Evolutionary conservation across 768 basidiomycete species (phyloP).

Genomic region (Zangia roseola): DNA sequence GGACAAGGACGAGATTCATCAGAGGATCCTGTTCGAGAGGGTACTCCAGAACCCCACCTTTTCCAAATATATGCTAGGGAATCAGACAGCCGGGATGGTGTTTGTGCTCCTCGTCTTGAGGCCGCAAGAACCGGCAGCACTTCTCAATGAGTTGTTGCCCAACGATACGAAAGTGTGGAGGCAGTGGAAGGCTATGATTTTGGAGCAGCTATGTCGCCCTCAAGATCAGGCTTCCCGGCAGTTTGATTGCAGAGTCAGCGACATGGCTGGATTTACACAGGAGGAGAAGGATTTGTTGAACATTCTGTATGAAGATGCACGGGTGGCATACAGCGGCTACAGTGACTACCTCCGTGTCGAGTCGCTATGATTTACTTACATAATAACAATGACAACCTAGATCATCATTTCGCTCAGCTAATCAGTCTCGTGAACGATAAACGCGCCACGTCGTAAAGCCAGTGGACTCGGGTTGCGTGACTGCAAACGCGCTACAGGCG

Average conservation of each 20-base stretch:
- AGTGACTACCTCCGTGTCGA: constrained; percentile 5
- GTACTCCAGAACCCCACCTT: constrained; percentile 14
- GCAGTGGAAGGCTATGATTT: constrained; percentile 17
- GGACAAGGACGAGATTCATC: constrained; percentile 28
- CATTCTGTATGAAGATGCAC: constrained; percentile 14
- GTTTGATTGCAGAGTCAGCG: not conserved
- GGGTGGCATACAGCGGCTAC: constrained; percentile 11
- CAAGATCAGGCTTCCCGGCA: not conserved
- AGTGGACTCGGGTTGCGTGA: too few relatives aligned
- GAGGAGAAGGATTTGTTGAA: constrained; percentile 10
- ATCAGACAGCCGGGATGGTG: constrained; percentile 13
- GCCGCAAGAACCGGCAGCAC: not conserved
- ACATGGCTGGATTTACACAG: constrained; percentile 3
- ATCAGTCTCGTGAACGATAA: too few relatives aligned
- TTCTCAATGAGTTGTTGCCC: constrained; percentile 17
- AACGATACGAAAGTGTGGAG: constrained; percentile 25
- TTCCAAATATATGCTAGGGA: constrained; percentile 16
- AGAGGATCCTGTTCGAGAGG: constrained; percentile 7
- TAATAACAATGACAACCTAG: too few relatives aligned
- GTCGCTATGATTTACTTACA: constrained; percentile 5
- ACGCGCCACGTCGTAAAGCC: too few relatives aligned
- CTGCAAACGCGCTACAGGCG: too few relatives aligned
- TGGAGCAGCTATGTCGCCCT: not conserved
- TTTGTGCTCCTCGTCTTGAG: constrained; percentile 15
- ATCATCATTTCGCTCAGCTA: too few relatives aligned